Percentiles rank a stretch among this genome's conserved stretches.
Conservation (phyloP, 139 green algal genomes). For the Mesotaenium endlicherianum region DNA sequence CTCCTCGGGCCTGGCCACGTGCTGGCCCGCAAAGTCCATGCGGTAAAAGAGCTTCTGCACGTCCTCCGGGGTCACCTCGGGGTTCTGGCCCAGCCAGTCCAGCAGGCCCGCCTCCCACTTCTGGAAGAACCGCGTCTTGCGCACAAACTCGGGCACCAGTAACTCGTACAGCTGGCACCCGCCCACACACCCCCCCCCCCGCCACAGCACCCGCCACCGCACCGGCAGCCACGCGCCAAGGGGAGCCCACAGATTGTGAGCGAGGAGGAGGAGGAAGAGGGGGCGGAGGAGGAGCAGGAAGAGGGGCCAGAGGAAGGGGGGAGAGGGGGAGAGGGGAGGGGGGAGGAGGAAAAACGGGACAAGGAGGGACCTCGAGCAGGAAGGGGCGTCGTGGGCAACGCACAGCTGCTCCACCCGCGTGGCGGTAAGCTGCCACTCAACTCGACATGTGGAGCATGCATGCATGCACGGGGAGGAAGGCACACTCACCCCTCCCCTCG, state of each 20-base stretch:
- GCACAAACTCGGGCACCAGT: constrained; percentile 23
- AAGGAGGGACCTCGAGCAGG: neutral
- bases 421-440: neutral
- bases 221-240: too few relatives aligned
- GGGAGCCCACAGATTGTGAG: too few relatives aligned
- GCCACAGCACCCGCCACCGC: too few relatives aligned
- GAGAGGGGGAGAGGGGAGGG: neutral
- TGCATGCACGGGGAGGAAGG: neutral
- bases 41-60: neutral
- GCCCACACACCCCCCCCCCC: too few relatives aligned
- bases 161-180: constrained; percentile 18
- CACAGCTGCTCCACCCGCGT: too few relatives aligned
- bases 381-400: too few relatives aligned
- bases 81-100: constrained; percentile 5
- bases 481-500: neutral
- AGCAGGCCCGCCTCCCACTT: constrained; percentile 16
- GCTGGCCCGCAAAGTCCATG: constrained; percentile 11
- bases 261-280: too few relatives aligned
- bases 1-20: too few relatives aligned
- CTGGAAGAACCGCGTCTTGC: neutral
- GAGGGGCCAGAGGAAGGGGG: too few relatives aligned
- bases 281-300: too few relatives aligned
- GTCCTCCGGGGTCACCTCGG: constrained; percentile 18
- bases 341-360: neutral
- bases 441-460: neutral